Evolutionary conservation across 495 filamentous ascomycete species (phyloP).

Genomic region (Geoglossum glabrum): DNA sequence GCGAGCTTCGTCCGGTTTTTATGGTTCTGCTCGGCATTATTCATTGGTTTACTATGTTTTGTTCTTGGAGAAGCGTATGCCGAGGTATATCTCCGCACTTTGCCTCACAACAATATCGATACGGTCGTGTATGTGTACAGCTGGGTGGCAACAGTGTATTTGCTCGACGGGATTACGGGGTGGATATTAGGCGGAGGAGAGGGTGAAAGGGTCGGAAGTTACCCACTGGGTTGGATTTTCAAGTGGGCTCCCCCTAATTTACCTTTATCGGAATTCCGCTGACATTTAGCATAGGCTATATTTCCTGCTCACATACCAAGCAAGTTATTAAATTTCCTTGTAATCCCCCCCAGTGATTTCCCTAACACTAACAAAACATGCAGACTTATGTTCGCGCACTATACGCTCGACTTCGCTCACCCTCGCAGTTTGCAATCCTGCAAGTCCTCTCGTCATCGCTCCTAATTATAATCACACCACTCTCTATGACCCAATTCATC

Average conservation of each 20-base stretch:
- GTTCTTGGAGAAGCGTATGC: constrained; percentile 45
- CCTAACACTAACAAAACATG: not conserved
- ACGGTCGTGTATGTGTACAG: constrained; percentile 46
- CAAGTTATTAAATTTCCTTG: not conserved
- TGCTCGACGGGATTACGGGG: constrained; percentile 36
- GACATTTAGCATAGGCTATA: constrained; percentile 20
- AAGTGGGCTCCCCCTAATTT: constrained; percentile 17
- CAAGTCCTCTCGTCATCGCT: constrained; percentile 34
- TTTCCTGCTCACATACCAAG: constrained; percentile 43
- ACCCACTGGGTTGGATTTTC: constrained; percentile 42
- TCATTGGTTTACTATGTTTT: constrained; percentile 36
- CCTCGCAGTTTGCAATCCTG: constrained; percentile 36
- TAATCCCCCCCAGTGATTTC: not conserved
- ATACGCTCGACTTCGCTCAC: constrained; percentile 40
- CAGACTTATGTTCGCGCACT: constrained; percentile 42
- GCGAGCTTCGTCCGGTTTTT: constrained; percentile 42
- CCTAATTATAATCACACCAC: constrained; percentile 36
- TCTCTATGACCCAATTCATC: constrained; percentile 36
- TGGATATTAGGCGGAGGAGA: constrained; percentile 40
- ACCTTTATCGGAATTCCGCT: not conserved
- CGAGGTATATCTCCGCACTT: constrained; percentile 40
- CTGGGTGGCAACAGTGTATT: constrained; percentile 40
- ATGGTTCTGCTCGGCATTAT: constrained; percentile 44
- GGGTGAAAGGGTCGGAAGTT: constrained; percentile 38
- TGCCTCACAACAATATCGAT: constrained; percentile 40